A percentile compares a stretch with the other conserved stretches of the same genome.
Evolutionary conservation across 768 basidiomycete species (phyloP).

Genomic region (Russula lepida): DNA sequence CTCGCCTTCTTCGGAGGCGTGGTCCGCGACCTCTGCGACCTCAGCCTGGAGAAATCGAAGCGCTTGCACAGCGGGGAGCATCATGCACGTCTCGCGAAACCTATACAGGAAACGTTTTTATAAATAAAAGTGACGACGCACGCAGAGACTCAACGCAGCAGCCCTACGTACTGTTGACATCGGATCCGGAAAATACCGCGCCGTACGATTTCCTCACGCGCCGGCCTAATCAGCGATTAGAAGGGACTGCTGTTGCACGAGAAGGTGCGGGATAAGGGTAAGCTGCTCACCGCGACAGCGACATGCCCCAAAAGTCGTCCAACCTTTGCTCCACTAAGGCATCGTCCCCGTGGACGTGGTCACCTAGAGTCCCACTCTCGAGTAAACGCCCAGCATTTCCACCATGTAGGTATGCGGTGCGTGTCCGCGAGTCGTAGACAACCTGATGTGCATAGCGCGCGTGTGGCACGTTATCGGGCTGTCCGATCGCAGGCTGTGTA

Average conservation of each 20-base stretch:
- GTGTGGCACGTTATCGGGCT: slow-evolving; percentile 30
- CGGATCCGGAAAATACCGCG: slow-evolving; percentile 56
- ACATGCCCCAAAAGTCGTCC: slow-evolving; percentile 77
- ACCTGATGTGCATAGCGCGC: slow-evolving; percentile 76
- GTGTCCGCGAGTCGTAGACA: slow-evolving; percentile 54
- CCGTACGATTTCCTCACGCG: slow-evolving; percentile 53
- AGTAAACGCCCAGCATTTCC: slow-evolving; percentile 53
- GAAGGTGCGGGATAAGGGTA: not conserved
- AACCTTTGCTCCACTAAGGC: slow-evolving; percentile 31
- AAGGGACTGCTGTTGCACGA: not conserved
- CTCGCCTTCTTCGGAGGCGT: slow-evolving; percentile 52
- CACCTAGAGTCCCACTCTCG: slow-evolving; percentile 18
- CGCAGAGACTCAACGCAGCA: not conserved
- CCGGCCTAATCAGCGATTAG: slow-evolving; percentile 37
- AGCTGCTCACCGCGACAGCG: slow-evolving; percentile 48
- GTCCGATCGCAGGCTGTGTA: not conserved
- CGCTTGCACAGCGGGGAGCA: slow-evolving; percentile 50
- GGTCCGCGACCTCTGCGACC: slow-evolving; percentile 65
- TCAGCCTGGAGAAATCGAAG: slow-evolving; percentile 63
- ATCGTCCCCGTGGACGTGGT: slow-evolving; percentile 14
- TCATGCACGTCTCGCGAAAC: slow-evolving; percentile 77
- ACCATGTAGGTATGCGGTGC: slow-evolving; percentile 61
- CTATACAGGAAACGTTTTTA: slow-evolving; percentile 32
- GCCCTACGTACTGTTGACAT: slow-evolving; percentile 54
- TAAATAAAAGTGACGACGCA: not conserved